phyloP scores from a whole-genome alignment of 1,284 basidiomycete genomes.

The Phlebopus sp. region DNA sequence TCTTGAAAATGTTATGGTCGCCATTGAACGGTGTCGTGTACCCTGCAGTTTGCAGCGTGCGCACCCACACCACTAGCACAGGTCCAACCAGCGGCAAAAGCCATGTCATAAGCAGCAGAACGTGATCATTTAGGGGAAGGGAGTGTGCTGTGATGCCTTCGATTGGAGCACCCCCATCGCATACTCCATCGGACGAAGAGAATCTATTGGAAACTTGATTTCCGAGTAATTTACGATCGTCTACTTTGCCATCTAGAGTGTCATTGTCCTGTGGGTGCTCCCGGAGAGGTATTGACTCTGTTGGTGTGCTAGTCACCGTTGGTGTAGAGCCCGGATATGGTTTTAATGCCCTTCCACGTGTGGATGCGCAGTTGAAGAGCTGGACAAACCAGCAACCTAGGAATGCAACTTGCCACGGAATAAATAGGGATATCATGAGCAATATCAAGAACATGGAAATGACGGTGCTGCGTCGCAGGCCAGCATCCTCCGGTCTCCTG shows the following conservation, averaged over 20 bases:
- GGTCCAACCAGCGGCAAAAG: conserved; percentile 80
- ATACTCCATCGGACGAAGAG: conserved; percentile 6
- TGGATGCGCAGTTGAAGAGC: conserved; percentile 54
- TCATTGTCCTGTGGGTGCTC: conserved; percentile 3
- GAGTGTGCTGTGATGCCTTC: conserved; percentile 19
- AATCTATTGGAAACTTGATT: neutral
- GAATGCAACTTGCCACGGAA: conserved; percentile 91
- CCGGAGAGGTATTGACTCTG: conserved; percentile 4
- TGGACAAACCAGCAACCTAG: conserved; percentile 80
- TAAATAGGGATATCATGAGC: conserved; percentile 63
- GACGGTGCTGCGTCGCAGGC: conserved; percentile 45
- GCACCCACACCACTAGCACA: conserved; percentile 86
- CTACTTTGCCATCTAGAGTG: neutral
- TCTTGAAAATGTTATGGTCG: conserved; percentile 71
- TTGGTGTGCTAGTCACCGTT: conserved; percentile 20
- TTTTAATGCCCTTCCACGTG: conserved; percentile 11
- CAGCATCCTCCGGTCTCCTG: conserved; percentile 36
- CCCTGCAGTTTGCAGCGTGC: conserved; percentile 77
- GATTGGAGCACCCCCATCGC: conserved; percentile 2
- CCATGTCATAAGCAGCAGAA: conserved; percentile 80
- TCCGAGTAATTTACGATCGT: neutral
- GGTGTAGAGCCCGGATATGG: conserved; percentile 25
- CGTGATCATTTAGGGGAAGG: conserved; percentile 53
- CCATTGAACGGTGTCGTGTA: conserved; percentile 71
- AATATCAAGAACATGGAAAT: conserved; percentile 64